A percentile compares a stretch with the other conserved stretches of the same genome.
These are phyloP conservation scores for Kwoniella botswanensis DNA, from an alignment of 768 basidiomycete genomes.

Conservation along the genomic window DNA sequence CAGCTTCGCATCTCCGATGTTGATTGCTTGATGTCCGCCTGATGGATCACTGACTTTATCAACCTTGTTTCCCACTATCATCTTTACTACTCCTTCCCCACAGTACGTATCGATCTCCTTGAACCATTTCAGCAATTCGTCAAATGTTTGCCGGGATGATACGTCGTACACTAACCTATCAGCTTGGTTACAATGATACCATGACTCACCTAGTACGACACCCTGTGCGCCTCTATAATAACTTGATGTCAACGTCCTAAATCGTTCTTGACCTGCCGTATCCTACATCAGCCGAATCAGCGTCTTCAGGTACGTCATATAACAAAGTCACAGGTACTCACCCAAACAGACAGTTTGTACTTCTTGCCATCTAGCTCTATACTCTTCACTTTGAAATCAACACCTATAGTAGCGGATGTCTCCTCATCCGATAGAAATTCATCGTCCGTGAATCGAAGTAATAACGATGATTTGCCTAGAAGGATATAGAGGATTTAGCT, in stretches of 20 bases:
- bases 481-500: not conserved
- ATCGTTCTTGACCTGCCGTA: conserved; percentile 95
- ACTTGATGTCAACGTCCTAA: conserved; percentile 89
- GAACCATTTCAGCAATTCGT: conserved; percentile 88
- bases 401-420: conserved; percentile 58
- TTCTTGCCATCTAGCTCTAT: conserved; percentile 54
- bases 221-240: conserved; percentile 77
- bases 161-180: conserved; percentile 83
- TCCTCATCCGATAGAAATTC: conserved; percentile 82
- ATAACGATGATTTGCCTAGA: conserved; percentile 65
- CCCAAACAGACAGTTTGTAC: conserved; percentile 93
- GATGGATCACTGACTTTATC: conserved; percentile 70
- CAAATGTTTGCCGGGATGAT: conserved; percentile 87
- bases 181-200: not conserved
- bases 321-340: conserved; percentile 58
- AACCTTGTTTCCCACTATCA: conserved; percentile 87
- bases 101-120: conserved; percentile 93
- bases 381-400: conserved; percentile 60
- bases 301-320: not conserved
- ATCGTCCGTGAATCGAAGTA: conserved; percentile 95
- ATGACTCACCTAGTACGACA: conserved; percentile 60
- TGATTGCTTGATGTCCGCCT: not conserved
- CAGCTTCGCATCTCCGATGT: not conserved
- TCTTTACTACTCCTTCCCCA: conserved; percentile 81
- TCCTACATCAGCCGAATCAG: conserved; percentile 63